Evolutionary conservation across 495 filamentous ascomycete genomes (phyloP).

Genomic region (Elasticomyces elasticus): DNA sequence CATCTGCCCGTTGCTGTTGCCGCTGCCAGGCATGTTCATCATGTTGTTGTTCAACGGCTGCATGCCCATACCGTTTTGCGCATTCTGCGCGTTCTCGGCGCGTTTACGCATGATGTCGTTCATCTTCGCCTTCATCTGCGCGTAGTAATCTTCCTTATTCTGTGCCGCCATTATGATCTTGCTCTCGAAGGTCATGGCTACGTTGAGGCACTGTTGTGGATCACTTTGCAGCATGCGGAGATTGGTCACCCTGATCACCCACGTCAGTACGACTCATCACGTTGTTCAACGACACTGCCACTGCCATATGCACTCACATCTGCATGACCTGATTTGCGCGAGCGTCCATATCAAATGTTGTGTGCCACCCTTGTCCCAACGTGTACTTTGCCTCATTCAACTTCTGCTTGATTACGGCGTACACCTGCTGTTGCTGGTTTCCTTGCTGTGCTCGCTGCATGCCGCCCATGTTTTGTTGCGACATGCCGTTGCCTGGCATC

Average conservation of each 20-base stretch:
- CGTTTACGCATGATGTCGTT: slow-evolving; percentile 2
- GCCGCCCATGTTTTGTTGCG: slow-evolving; percentile 8
- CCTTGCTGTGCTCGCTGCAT: slow-evolving; percentile 15
- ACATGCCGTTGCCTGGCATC: slow-evolving; percentile 6
- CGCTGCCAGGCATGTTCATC: slow-evolving; percentile 6
- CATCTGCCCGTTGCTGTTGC: slow-evolving; percentile 10
- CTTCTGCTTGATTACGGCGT: slow-evolving; percentile 3
- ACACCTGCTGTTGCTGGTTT: slow-evolving; percentile 8
- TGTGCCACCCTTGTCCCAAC: slow-evolving; percentile 10
- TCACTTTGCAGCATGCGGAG: slow-evolving; percentile 5
- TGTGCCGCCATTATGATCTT: background rate
- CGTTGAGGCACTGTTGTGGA: background rate
- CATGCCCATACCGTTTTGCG: background rate
- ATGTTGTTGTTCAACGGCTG: slow-evolving; percentile 4
- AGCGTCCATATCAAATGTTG: slow-evolving; percentile 6
- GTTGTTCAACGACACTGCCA: too few species aligned
- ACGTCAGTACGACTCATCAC: background rate
- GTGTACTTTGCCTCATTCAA: background rate
- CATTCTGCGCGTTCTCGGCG: background rate
- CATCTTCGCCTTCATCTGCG: slow-evolving; percentile 9
- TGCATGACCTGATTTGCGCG: slow-evolving; percentile 7
- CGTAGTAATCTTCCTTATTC: slow-evolving; percentile 10
- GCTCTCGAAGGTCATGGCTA: slow-evolving; percentile 10
- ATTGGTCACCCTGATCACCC: background rate
- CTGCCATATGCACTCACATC: slow-evolving; percentile 6